Evolutionary conservation across 2,329 filamentous ascomycete genomes (phyloP).

Genomic region (Hypoxylon sp.): DNA sequence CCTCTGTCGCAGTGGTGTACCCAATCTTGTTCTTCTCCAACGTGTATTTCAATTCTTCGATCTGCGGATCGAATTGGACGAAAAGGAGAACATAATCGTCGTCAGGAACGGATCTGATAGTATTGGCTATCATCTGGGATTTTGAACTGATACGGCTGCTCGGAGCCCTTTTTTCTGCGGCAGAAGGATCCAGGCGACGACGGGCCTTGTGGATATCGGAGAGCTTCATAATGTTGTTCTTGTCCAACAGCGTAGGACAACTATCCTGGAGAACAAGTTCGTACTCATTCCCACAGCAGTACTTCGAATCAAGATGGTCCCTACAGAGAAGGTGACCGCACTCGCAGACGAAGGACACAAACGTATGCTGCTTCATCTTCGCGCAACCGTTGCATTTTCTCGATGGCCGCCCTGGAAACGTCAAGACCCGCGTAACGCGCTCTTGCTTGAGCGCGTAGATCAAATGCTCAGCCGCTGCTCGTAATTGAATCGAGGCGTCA

Average conservation of each 20-base stretch:
- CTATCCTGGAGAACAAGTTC: neutral
- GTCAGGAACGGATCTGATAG: slow-evolving; percentile 30
- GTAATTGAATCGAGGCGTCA: slow-evolving; percentile 38
- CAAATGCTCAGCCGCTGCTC: slow-evolving; percentile 35
- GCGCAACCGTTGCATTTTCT: slow-evolving; percentile 38
- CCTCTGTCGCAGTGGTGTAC: slow-evolving; percentile 17
- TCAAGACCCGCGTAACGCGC: slow-evolving; percentile 29
- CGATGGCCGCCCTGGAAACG: neutral
- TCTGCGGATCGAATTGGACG: slow-evolving; percentile 52
- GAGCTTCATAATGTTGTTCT: slow-evolving; percentile 20
- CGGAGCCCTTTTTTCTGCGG: neutral
- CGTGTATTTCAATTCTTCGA: slow-evolving; percentile 44
- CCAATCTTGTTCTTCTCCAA: slow-evolving; percentile 35
- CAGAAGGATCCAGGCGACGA: slow-evolving; percentile 1
- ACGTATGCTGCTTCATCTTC: neutral
- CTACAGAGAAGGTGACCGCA: slow-evolving; percentile 51
- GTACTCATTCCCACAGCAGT: slow-evolving; percentile 37
- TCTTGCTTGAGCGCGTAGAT: slow-evolving; percentile 31
- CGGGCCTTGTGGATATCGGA: slow-evolving; percentile 15
- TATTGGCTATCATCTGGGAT: slow-evolving; percentile 37
- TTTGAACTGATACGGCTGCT: slow-evolving; percentile 43
- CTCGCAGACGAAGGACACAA: slow-evolving; percentile 43
- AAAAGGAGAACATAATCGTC: slow-evolving; percentile 55
- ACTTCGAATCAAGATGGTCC: slow-evolving; percentile 14
- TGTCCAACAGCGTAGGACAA: slow-evolving; percentile 31